phyloP scores from a whole-genome alignment of 2,329 filamentous ascomycete genomes.

The Phaeomoniella chlamydospora region DNA sequence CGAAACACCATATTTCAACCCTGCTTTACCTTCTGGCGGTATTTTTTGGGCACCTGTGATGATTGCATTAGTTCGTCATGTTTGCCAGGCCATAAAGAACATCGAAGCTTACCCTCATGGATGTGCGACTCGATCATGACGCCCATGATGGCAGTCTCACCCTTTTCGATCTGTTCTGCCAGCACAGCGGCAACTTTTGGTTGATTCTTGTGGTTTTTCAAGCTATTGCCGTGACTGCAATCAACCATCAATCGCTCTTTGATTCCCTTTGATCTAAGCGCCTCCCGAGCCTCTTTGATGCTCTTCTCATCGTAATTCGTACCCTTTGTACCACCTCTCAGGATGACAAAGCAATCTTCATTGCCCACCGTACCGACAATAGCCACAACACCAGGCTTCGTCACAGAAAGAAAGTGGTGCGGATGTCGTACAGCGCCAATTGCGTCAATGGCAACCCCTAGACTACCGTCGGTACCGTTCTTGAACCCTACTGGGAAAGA shows the following conservation, averaged over 20 bases:
- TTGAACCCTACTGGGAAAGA: conserved; percentile 99
- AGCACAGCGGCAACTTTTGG: conserved; percentile 76
- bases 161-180: conserved; percentile 71
- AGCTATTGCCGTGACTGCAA: conserved; percentile 96
- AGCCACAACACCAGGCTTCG: conserved; percentile 83
- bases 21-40: conserved; percentile 14
- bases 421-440: conserved; percentile 55
- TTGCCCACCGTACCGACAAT: conserved; percentile 91
- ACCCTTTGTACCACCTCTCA: conserved; percentile 79
- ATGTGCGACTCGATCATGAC: conserved; percentile 99
- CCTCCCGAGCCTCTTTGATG: conserved; percentile 65
- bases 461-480: conserved; percentile 90
- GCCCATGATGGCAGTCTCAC: conserved; percentile 78
- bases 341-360: conserved; percentile 92
- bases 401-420: conserved; percentile 97
- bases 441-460: conserved; percentile 86
- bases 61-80: conserved; percentile 3
- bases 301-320: conserved; percentile 86
- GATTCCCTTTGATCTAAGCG: conserved; percentile 67
- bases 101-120: conserved; percentile 64
- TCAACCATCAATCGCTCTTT: conserved; percentile 92
- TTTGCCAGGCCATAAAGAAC: conserved; percentile 1
- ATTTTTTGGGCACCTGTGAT: conserved; percentile 19
- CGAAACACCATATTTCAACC: conserved; percentile 17
- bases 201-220: conserved; percentile 95